phyloP scores from a whole-genome alignment of 768 basidiomycete species.

The Amanita inopinata region DNA sequence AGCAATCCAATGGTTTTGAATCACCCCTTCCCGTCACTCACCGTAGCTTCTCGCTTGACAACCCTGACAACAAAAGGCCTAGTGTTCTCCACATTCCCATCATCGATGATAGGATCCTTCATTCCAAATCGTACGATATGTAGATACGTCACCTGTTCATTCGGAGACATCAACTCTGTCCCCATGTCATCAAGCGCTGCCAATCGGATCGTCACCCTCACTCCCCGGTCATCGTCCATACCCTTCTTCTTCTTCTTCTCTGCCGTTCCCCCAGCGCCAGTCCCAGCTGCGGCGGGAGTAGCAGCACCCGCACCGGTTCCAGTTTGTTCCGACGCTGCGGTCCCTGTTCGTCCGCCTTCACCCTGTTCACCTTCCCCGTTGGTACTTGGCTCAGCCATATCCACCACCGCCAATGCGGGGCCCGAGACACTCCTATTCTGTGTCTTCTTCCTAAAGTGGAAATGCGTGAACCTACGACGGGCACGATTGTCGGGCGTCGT shows the following conservation, averaged over 20 bases:
- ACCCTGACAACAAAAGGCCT: constrained; percentile 90
- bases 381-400: constrained; percentile 19
- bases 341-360: too few species aligned
- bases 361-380: background rate
- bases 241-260: constrained; percentile 32
- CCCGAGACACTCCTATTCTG: constrained; percentile 51
- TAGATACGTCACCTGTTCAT: constrained; percentile 85
- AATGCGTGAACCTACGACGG: constrained; percentile 55
- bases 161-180: constrained; percentile 52
- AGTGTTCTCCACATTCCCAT: constrained; percentile 41
- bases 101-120: constrained; percentile 20
- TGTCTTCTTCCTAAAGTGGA: constrained; percentile 53
- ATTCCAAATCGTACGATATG: constrained; percentile 68
- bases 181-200: constrained; percentile 76
- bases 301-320: constrained; percentile 17
- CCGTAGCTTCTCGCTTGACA: constrained; percentile 83
- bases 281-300: constrained; percentile 16
- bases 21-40: constrained; percentile 20
- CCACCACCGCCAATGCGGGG: constrained; percentile 71
- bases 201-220: constrained; percentile 70
- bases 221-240: constrained; percentile 51
- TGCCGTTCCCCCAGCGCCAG: constrained; percentile 4
- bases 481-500: constrained; percentile 13
- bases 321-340: constrained; percentile 28
- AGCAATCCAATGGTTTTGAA: constrained; percentile 8